Percentiles rank a stretch among this genome's conserved stretches.
Conservation (phyloP, 2,329 filamentous ascomycete species). For the Fusarium mexicanum region DNA sequence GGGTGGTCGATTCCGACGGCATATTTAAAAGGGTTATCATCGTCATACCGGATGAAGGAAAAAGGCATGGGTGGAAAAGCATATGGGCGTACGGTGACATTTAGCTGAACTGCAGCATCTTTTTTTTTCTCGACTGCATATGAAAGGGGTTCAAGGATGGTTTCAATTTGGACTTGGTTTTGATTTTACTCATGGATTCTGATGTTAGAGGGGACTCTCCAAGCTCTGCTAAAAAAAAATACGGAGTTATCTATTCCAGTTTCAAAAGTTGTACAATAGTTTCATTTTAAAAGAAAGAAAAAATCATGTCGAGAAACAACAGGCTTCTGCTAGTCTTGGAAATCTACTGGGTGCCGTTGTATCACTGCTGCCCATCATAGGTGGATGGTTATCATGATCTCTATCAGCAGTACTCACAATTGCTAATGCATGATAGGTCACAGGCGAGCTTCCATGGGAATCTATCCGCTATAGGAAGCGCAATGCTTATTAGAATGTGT, state of each 20-base stretch:
- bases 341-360: not conserved
- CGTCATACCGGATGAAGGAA: constrained; percentile 12
- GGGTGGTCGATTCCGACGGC: not conserved
- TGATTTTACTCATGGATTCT: constrained; percentile 30
- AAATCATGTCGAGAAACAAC: constrained; percentile 32
- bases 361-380: not conserved
- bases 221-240: constrained; percentile 20
- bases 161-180: constrained; percentile 27
- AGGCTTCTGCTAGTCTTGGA: not conserved
- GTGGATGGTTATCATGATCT: not conserved
- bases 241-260: constrained; percentile 12
- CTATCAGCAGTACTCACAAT: not conserved
- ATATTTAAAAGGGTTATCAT: not conserved
- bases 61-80: constrained; percentile 39
- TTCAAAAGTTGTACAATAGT: constrained; percentile 41
- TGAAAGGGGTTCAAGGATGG: constrained; percentile 41
- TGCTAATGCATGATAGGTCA: constrained; percentile 18
- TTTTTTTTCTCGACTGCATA: constrained; percentile 40
- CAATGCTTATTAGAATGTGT: not conserved
- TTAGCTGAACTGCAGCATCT: constrained; percentile 36
- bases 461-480: not conserved
- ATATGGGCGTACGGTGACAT: constrained; percentile 38
- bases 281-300: constrained; percentile 28
- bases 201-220: constrained; percentile 39
- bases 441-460: not conserved